Conservation (phyloP, 2,329 filamentous ascomycete species). For the Colletotrichum sp. region DNA sequence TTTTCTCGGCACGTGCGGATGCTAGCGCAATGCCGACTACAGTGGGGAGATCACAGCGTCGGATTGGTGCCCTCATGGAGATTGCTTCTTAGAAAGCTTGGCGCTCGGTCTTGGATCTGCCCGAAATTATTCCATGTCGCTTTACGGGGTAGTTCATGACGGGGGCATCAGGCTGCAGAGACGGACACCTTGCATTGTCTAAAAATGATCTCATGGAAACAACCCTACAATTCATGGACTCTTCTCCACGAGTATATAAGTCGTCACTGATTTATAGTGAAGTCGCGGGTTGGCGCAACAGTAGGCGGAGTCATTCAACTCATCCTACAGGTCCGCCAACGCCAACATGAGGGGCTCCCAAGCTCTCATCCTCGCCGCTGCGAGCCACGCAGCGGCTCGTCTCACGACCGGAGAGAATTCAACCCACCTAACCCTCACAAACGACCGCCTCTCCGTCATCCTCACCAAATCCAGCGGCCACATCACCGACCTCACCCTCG, state of each 20-base stretch:
- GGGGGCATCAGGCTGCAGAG: background rate
- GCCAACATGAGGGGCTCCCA: too few relatives aligned
- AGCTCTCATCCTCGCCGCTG: too few relatives aligned
- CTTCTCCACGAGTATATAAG: background rate
- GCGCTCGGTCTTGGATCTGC: background rate
- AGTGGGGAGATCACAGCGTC: too few relatives aligned
- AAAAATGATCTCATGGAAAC: background rate
- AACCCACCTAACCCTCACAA: conserved; percentile 36
- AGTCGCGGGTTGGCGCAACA: too few relatives aligned
- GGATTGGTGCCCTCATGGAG: background rate
- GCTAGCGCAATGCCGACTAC: too few relatives aligned
- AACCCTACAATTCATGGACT: fast-evolving
- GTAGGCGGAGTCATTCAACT: too few relatives aligned
- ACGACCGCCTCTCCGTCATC: conserved; percentile 40
- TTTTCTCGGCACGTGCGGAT: too few relatives aligned
- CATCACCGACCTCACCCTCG: conserved; percentile 37
- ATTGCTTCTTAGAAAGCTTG: background rate
- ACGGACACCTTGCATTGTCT: background rate
- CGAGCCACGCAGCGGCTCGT: background rate
- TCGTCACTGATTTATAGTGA: background rate
- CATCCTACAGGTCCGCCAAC: too few relatives aligned
- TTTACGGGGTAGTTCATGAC: background rate
- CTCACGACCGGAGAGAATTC: conserved; percentile 29
- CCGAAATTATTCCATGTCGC: background rate
- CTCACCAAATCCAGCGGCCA: conserved; percentile 39